A percentile compares a stretch with the other conserved stretches of the same genome.
Conservation (phyloP, 148 eudicot species). For the Chenopodium formosanum region DNA sequence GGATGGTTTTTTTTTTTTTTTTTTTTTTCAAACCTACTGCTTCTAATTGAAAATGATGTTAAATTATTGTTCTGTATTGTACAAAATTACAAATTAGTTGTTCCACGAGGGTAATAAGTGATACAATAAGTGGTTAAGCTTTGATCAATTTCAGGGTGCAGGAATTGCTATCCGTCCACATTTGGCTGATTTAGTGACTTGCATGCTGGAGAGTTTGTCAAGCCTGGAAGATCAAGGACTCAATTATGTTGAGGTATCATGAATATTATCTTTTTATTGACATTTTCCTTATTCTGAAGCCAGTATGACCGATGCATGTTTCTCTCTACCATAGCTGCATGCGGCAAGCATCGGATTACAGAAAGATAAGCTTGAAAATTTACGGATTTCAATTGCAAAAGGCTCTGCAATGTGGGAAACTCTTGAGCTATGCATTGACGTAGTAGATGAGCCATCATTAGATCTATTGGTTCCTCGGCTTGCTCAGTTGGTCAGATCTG, state of each 20-base stretch:
- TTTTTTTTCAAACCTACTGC: too few relatives aligned
- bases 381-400: conserved; percentile 89
- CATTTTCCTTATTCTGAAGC: background rate
- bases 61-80: background rate
- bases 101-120: background rate
- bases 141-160: conserved; percentile 56
- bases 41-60: background rate
- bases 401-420: conserved; percentile 99
- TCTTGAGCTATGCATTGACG: conserved; percentile 82
- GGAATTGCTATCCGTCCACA: conserved; percentile 87
- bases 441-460: conserved; percentile 71
- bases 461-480: conserved; percentile 89
- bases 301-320: conserved; percentile 15
- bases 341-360: conserved; percentile 91
- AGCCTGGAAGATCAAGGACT: conserved; percentile 98
- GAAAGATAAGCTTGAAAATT: conserved; percentile 84
- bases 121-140: background rate
- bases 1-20: background rate
- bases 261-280: conserved; percentile 12
- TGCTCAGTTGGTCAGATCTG: conserved; percentile 82
- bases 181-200: conserved; percentile 81
- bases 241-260: conserved; percentile 87
- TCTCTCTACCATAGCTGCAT: conserved; percentile 56
- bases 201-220: conserved; percentile 96
- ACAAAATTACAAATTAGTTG: background rate